Evolutionary conservation across 1,284 basidiomycete species (phyloP).

Genomic region (Moesziomyces sp.): DNA sequence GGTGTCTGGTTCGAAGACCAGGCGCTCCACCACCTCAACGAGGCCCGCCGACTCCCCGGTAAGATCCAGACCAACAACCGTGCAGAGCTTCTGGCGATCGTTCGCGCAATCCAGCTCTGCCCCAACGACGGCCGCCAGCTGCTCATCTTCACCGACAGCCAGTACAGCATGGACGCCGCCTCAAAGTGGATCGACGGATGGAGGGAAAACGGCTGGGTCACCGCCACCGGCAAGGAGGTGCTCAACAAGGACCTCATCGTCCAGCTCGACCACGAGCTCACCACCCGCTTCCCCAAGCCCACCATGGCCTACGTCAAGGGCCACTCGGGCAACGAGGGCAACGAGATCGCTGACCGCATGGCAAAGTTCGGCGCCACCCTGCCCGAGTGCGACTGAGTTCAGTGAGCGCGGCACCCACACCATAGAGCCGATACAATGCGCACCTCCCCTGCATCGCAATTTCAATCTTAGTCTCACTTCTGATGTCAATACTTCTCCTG

Average conservation of each 20-base stretch:
- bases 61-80: constrained; percentile 83
- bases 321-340: constrained; percentile 77
- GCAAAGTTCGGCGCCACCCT: constrained; percentile 2
- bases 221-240: constrained; percentile 72
- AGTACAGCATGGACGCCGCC: constrained; percentile 70
- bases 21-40: constrained; percentile 72
- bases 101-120: constrained; percentile 77
- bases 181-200: constrained; percentile 75
- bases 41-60: constrained; percentile 82
- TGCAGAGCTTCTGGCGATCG: constrained; percentile 83
- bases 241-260: constrained; percentile 77
- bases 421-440: too few relatives aligned
- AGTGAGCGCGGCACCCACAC: too few relatives aligned
- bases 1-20: constrained; percentile 59
- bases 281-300: constrained; percentile 14
- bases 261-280: constrained; percentile 69
- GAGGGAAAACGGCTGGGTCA: constrained; percentile 73
- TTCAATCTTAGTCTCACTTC: too few relatives aligned
- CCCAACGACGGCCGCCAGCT: constrained; percentile 71
- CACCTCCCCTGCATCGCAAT: too few relatives aligned
- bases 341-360: constrained; percentile 77
- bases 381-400: not conserved
- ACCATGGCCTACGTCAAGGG: constrained; percentile 77
- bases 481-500: too few relatives aligned
- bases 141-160: constrained; percentile 75